These are phyloP conservation scores for Syzygium aromaticum DNA, from an alignment of 345 rosid genomes.

Conservation along the genomic window DNA sequence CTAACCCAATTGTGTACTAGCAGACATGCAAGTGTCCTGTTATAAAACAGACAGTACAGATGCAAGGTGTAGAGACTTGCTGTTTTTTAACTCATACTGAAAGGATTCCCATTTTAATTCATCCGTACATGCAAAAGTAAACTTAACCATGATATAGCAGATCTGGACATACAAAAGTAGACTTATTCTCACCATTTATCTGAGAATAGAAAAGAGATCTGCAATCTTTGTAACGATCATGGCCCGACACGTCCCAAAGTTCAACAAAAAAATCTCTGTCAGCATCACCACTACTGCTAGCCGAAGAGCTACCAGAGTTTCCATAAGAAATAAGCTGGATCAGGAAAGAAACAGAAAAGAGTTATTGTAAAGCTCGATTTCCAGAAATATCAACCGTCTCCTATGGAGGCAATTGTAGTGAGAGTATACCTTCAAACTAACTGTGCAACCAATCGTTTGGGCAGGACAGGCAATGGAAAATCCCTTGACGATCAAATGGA, in stretches of 20 bases:
- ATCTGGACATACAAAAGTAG: neutral
- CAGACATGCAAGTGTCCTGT: neutral
- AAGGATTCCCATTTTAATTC: neutral
- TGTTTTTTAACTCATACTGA: neutral
- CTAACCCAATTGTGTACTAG: neutral
- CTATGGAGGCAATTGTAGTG: neutral
- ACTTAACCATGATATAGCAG: neutral
- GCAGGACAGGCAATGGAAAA: slow-evolving; percentile 59
- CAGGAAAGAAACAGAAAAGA: neutral
- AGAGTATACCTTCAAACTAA: slow-evolving; percentile 81
- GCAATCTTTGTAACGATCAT: slow-evolving; percentile 95
- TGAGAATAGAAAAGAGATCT: slow-evolving; percentile 92
- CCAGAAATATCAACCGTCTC: neutral
- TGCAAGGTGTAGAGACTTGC: neutral
- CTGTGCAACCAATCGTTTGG: slow-evolving; percentile 95
- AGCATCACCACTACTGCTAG: slow-evolving; percentile 76
- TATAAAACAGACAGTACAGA: neutral
- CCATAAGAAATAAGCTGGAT: slow-evolving; percentile 69
- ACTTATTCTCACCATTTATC: slow-evolving; percentile 56
- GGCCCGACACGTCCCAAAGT: slow-evolving; percentile 99
- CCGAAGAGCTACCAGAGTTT: slow-evolving; percentile 83
- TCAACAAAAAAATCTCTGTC: slow-evolving; percentile 98
- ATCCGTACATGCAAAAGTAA: neutral
- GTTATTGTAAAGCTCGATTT: neutral
- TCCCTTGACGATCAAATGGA: slow-evolving; percentile 79